Evolutionary conservation across 2,329 filamentous ascomycete genomes (phyloP), one percentile per base, ranked within the genome.

Genomic region (Daldinia eschscholtzii): DNA sequence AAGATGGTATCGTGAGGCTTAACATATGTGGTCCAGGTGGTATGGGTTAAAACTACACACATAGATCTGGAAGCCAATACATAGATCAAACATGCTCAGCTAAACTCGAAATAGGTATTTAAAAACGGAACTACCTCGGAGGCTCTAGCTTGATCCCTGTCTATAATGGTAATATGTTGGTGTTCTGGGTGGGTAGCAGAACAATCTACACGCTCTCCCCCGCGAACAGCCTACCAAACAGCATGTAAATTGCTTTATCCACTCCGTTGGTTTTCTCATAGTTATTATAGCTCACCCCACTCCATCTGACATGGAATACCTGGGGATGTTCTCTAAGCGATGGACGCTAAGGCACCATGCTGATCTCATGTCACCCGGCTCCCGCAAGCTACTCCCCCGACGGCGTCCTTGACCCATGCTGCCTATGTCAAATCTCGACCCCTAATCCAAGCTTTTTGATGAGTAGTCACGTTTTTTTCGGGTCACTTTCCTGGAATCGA

Each of bases 241-340:
- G 57, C 64, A 39, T 64, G 57, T 46, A 67, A 65, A 66, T 70
- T 67, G 57, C 61, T 57, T 50, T 61, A 50, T 60, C 61, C 48
- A 52, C 55, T 61, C 57, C 12, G 56, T 46, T 64, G 18, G 52
- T 33, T 59, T 61, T 60, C 57, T 57, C 42, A 30, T 39, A 57
- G 50, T 58, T 61, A 64, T 58, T 67, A 65, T 68, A 69, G 46
- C 61, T 65, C 64, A 70, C 64, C 69, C 71, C 58, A 69, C 64
- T 59, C 59, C 69, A 71, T 72, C 68, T 70, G 68, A 71, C 66
- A 69, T 71, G 63, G 64, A 67, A 69, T 61, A 70, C 65, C 65
- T 72, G 68, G 70, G 72, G 68, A 66, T 71, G 64, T 64, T 65
- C 61, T 68, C 66, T 72, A 77, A 77, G 76, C 76, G 76, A 77